A percentile compares a stretch with the other conserved stretches of the same genome.
Evolutionary conservation across 352 stramenopile species (phyloP).

Genomic region (Pilasporangium apinafurcum): DNA sequence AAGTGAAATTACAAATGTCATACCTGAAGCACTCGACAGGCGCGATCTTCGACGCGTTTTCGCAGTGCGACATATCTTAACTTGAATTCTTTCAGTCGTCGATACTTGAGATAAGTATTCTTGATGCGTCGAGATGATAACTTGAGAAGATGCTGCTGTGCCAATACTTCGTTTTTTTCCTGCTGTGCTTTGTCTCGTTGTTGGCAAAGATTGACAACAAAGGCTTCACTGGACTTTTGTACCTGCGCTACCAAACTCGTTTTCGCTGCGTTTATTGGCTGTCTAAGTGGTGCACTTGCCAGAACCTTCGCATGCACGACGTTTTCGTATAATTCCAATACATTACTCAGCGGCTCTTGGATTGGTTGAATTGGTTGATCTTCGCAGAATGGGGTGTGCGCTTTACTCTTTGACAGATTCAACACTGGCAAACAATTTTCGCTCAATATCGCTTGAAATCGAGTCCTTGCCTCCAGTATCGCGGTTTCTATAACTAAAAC

Average conservation of each 20-base stretch:
- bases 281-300: background rate
- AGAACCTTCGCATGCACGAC: conserved; percentile 15
- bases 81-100: background rate
- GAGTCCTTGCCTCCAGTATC: conserved; percentile 13
- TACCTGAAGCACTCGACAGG: conserved; percentile 6
- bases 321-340: conserved; percentile 28
- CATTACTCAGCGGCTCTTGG: background rate
- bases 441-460: conserved; percentile 11
- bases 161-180: conserved; percentile 1
- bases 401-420: background rate
- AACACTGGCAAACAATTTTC: background rate
- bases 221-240: background rate
- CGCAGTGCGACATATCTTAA: background rate
- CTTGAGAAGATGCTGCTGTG: background rate
- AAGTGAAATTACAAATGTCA: background rate
- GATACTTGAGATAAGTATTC: conserved; percentile 1
- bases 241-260: too few species aligned
- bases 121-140: background rate
- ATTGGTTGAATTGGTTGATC: background rate
- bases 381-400: background rate
- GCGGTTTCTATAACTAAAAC: conserved; percentile 13
- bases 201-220: conserved; percentile 2
- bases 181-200: conserved; percentile 4
- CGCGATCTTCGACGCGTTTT: background rate
- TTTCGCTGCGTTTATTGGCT: background rate